Percentiles rank a stretch among this genome's conserved stretches.
phyloP scores from a whole-genome alignment of 768 basidiomycete genomes.

The Suillus subaureus region DNA sequence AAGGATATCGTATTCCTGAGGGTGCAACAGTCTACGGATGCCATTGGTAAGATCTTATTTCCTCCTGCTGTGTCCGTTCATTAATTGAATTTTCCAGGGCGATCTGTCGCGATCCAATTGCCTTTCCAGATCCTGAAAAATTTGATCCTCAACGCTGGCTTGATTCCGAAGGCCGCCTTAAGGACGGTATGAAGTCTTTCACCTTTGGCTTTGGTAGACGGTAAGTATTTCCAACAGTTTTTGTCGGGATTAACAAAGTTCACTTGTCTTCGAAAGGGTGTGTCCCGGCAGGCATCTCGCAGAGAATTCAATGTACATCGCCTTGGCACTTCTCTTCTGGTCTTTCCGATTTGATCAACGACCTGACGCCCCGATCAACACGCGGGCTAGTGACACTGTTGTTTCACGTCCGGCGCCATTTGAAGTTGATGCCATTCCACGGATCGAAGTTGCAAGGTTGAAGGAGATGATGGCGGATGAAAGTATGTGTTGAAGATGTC shows the following conservation, averaged over 20 bases:
- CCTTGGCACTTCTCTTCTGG: conserved; percentile 62
- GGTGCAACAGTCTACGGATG: conserved; percentile 24
- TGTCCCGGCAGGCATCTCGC: conserved; percentile 60
- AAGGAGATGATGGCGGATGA: conserved; percentile 17
- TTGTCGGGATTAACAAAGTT: background rate
- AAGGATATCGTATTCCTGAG: conserved; percentile 25
- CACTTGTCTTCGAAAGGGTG: conserved; percentile 36
- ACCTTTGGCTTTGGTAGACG: conserved; percentile 51
- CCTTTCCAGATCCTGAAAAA: conserved; percentile 54
- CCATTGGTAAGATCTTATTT: conserved; percentile 16
- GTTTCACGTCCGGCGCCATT: conserved; percentile 62
- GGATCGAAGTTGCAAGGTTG: conserved; percentile 27
- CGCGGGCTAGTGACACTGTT: conserved; percentile 52
- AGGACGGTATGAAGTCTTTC: conserved; percentile 48
- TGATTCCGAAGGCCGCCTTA: conserved; percentile 37
- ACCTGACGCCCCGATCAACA: conserved; percentile 54
- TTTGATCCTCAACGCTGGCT: conserved; percentile 60
- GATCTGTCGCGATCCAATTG: conserved; percentile 50
- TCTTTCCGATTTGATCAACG: conserved; percentile 56
- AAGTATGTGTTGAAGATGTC: background rate
- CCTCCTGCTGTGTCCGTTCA: background rate
- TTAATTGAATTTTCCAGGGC: conserved; percentile 31
- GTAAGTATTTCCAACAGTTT: conserved; percentile 7
- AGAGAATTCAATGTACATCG: conserved; percentile 55
- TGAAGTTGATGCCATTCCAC: conserved; percentile 53